Evolutionary conservation across 1,284 basidiomycete species (phyloP), one percentile per base, ranked within the genome.

Genomic region (Volvariella surrecta): DNA sequence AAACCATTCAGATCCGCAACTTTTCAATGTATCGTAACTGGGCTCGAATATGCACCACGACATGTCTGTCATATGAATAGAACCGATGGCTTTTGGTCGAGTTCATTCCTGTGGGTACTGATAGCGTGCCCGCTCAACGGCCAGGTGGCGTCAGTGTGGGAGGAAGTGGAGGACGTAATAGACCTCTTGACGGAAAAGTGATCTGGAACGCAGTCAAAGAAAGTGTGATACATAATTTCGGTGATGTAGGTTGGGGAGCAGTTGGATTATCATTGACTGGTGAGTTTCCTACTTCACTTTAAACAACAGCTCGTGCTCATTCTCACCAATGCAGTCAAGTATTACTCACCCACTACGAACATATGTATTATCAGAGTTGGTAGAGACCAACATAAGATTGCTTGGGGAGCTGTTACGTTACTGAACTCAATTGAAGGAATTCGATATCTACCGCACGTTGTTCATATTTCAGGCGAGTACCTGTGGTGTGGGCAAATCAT

Each of bases 61-160:
- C 11, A 28, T 28, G 11, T 11, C 11, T 11, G 24, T 28, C 24
- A 11, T 11, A 6, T 28, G 24, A n/a, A n/a, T 52, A 89, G 85
- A 88, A 87, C 54, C 73, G 85, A 42, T 87, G 84, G 85, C 61
- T 88, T 16, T 71, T 89, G 17, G 76, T 86, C 45, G 84, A 88
- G 59, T 75, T 89, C 53, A 71, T 87, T 18, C 71, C 76, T 2
- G 61, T 64, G 6, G 45, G 44, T 32, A 45, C 52, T 32, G 46
- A 47, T 31, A 45, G 51, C 18, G 52, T 19, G 32, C 21, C 3
- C 49, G 35, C 43, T 45, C 43, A 44, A 46, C 16, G 32, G 40
- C 8, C 46, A 1, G 24, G 45, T 3, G 44, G 37, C 9, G 50
- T 48, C 17, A n/a, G 34, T 9, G n/a, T 6, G 9, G 34, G 20